Percentiles rank a stretch among this genome's conserved stretches.
Conservation (phyloP, 768 basidiomycete genomes). For the Suillus fuscotomentosus region DNA sequence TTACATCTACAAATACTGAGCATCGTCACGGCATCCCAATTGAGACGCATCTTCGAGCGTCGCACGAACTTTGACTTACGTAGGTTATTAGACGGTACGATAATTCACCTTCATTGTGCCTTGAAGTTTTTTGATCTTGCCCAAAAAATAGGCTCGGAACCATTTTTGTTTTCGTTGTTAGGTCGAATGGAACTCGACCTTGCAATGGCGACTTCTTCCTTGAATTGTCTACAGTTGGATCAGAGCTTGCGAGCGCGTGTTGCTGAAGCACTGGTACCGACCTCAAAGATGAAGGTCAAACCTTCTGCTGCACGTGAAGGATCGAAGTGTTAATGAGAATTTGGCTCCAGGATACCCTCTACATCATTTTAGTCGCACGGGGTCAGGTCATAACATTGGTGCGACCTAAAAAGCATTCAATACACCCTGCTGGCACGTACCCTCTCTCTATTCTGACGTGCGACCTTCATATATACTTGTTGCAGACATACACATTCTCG, state of each 20-base stretch:
- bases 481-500: slow-evolving; percentile 82
- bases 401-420: slow-evolving; percentile 89
- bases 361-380: slow-evolving; percentile 81
- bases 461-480: slow-evolving; percentile 24
- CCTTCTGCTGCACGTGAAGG: background rate
- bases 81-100: slow-evolving; percentile 63
- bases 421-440: slow-evolving; percentile 81
- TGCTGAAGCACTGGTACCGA: slow-evolving; percentile 81
- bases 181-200: slow-evolving; percentile 73
- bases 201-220: slow-evolving; percentile 75
- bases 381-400: slow-evolving; percentile 83
- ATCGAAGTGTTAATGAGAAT: slow-evolving; percentile 1
- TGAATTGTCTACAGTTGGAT: slow-evolving; percentile 80
- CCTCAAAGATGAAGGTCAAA: slow-evolving; percentile 72
- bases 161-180: slow-evolving; percentile 74
- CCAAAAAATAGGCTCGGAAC: slow-evolving; percentile 66
- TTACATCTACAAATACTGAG: slow-evolving; percentile 91
- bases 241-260: slow-evolving; percentile 64
- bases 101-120: background rate
- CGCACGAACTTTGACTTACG: slow-evolving; percentile 91
- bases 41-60: slow-evolving; percentile 83
- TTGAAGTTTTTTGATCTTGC: slow-evolving; percentile 2
- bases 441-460: slow-evolving; percentile 1
- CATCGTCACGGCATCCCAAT: slow-evolving; percentile 81
- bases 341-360: slow-evolving; percentile 73